Evolutionary conservation across 2,329 filamentous ascomycete species (phyloP).

Genomic region (Hypoxylon sp.): DNA sequence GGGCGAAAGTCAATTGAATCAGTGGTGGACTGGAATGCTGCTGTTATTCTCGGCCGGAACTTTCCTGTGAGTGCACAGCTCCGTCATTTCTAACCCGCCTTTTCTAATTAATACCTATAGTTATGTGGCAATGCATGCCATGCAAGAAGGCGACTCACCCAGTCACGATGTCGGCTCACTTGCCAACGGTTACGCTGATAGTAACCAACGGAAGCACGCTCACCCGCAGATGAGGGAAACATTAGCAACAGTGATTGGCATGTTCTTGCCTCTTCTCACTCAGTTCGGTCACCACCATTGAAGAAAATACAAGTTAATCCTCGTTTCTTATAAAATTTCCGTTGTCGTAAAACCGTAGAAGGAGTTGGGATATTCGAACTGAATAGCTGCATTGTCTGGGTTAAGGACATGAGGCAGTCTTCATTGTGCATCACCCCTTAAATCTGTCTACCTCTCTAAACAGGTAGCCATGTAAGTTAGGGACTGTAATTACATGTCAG

Average conservation of each 20-base stretch:
- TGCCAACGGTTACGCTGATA: constrained; percentile 70
- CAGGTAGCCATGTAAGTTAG: not conserved
- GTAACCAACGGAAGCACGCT: constrained; percentile 65
- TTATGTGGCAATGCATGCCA: constrained; percentile 98
- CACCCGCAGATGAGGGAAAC: constrained; percentile 78
- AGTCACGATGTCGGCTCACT: constrained; percentile 66
- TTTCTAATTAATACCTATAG: constrained; percentile 62
- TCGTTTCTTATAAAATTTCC: constrained; percentile 34
- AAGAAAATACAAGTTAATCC: constrained; percentile 9
- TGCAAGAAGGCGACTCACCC: constrained; percentile 80
- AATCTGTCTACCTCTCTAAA: constrained; percentile 4
- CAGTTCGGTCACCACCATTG: constrained; percentile 83
- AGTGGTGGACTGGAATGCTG: constrained; percentile 93
- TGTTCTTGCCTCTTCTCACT: constrained; percentile 83
- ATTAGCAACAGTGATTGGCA: constrained; percentile 79
- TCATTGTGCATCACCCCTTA: constrained; percentile 2
- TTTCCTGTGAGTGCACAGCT: constrained; percentile 80
- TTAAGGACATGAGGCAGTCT: constrained; percentile 14
- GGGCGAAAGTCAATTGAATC: constrained; percentile 72
- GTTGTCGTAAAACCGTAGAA: constrained; percentile 30
- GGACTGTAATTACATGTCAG: constrained; percentile 25
- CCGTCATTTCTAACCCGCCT: not conserved
- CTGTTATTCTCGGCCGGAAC: constrained; percentile 96
- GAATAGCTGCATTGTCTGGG: constrained; percentile 21
- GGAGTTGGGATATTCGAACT: constrained; percentile 34